A percentile compares a stretch with the other conserved stretches of the same genome.
Evolutionary conservation across 163 green algal genomes (phyloP).

Genomic region (Smithsoniella earleae): DNA sequence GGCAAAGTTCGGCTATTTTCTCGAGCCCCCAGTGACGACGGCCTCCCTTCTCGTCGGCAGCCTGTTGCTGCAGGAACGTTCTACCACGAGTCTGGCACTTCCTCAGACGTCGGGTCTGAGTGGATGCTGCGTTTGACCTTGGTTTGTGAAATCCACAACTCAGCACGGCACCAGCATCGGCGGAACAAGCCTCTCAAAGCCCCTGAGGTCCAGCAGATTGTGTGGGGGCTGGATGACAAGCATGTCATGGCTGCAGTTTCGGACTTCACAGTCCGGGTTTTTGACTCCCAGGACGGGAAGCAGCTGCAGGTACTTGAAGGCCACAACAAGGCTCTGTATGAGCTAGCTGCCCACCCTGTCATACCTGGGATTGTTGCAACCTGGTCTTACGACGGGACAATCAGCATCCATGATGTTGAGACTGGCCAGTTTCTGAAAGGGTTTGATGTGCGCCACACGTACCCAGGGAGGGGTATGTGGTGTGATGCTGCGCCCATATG

Average conservation of each 20-base stretch:
- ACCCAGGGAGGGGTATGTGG: not conserved
- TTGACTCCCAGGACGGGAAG: not conserved
- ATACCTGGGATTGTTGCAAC: slow-evolving; percentile 1
- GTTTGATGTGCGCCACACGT: not conserved
- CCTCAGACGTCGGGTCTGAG: too few species aligned
- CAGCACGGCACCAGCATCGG: not conserved
- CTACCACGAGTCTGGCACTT: too few species aligned
- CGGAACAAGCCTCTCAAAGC: not conserved
- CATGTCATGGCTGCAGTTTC: slow-evolving; percentile 15
- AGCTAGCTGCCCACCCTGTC: slow-evolving; percentile 13
- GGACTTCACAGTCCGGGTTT: slow-evolving; percentile 19
- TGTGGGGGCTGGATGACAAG: slow-evolving; percentile 5
- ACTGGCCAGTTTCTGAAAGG: not conserved
- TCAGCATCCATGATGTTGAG: not conserved
- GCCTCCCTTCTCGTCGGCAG: too few species aligned
- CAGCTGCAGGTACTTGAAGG: slow-evolving; percentile 23
- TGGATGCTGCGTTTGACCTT: too few species aligned
- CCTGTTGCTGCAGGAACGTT: too few species aligned
- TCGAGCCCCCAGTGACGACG: not conserved
- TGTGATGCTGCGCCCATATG: slow-evolving; percentile 4
- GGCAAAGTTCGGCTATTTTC: not conserved
- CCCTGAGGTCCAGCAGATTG: slow-evolving; percentile 22
- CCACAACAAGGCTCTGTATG: slow-evolving; percentile 29
- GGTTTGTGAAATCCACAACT: not conserved
- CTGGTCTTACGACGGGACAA: slow-evolving; percentile 20